A percentile compares a stretch with the other conserved stretches of the same genome.
These are phyloP conservation scores for Purpureocillium takamizusanense DNA, from an alignment of 2,329 filamentous ascomycete species.

Conservation along the genomic window DNA sequence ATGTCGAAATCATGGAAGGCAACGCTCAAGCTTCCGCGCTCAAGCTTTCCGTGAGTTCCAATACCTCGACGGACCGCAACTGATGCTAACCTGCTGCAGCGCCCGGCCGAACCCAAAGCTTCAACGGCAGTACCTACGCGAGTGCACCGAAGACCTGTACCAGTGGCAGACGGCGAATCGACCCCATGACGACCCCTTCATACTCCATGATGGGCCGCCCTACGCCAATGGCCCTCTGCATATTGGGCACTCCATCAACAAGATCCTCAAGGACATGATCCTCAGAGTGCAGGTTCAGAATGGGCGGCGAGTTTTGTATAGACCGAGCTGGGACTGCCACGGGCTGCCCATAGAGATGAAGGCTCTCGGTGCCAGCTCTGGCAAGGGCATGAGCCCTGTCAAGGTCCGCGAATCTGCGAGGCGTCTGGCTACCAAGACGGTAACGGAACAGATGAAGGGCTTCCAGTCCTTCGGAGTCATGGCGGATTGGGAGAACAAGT, in stretches of 20 bases:
- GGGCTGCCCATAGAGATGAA: constrained; percentile 96
- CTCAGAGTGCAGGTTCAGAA: constrained; percentile 70
- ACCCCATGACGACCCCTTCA: constrained; percentile 53
- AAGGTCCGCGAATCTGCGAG: constrained; percentile 57
- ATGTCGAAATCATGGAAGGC: constrained; percentile 60
- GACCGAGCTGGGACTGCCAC: constrained; percentile 97
- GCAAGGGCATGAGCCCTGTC: constrained; percentile 38
- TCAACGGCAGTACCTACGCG: constrained; percentile 53
- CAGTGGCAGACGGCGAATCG: constrained; percentile 64
- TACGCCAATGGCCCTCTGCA: constrained; percentile 93
- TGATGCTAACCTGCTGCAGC: constrained; percentile 21
- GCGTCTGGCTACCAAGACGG: constrained; percentile 56
- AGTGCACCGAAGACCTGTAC: constrained; percentile 84
- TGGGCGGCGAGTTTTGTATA: constrained; percentile 63
- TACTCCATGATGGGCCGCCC: constrained; percentile 90
- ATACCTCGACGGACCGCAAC: too few species aligned
- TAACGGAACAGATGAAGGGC: constrained; percentile 62
- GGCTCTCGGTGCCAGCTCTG: constrained; percentile 54
- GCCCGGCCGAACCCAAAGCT: constrained; percentile 41
- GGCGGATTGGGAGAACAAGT: constrained; percentile 69
- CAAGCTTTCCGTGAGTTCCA: constrained; percentile 55
- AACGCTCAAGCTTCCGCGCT: constrained; percentile 67
- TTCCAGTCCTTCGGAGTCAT: constrained; percentile 71
- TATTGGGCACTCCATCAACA: constrained; percentile 91
- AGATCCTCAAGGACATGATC: constrained; percentile 92